A percentile compares a stretch with the other conserved stretches of the same genome.
These are phyloP conservation scores for Musa beccarii DNA, from an alignment of 176 grass and related monocot genomes.

Conservation along the genomic window DNA sequence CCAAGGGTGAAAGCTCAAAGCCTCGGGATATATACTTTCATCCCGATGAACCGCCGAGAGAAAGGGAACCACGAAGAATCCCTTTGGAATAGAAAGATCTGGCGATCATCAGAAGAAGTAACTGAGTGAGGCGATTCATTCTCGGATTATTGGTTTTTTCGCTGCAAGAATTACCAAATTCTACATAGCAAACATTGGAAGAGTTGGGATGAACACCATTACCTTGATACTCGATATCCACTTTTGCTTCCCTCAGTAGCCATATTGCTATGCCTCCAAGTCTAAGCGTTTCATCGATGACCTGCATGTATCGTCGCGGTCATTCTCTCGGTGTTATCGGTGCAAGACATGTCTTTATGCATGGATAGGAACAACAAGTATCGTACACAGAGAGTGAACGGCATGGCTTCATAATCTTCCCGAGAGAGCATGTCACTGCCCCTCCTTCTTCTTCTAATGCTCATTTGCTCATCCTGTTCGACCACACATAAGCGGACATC, in stretches of 20 bases:
- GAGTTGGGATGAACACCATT: background rate
- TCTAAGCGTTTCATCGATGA: constrained; percentile 10
- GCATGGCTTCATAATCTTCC: constrained; percentile 14
- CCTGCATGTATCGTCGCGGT: background rate
- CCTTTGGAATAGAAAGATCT: constrained; percentile 11
- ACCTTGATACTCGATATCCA: constrained; percentile 8
- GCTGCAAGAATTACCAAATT: no score
- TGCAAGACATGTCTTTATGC: no score
- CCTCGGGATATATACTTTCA: constrained; percentile 4
- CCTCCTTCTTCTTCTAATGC: background rate
- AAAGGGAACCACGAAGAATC: constrained; percentile 9
- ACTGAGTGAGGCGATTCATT: background rate
- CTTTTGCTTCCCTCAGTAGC: constrained; percentile 16
- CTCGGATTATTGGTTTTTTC: no score
- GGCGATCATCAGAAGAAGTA: background rate
- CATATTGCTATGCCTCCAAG: constrained; percentile 14
- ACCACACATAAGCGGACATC: background rate
- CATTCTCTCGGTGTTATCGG: background rate
- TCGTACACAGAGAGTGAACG: constrained; percentile 11
- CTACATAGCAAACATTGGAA: no score
- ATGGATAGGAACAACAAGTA: background rate
- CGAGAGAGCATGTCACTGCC: background rate
- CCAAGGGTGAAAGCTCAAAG: constrained; percentile 8
- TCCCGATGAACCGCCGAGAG: constrained; percentile 7
- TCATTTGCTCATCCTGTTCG: background rate